Base-by-base conservation (phyloP, 2,329 filamentous ascomycete species). In the Acrodontium crateriforme region DNA sequence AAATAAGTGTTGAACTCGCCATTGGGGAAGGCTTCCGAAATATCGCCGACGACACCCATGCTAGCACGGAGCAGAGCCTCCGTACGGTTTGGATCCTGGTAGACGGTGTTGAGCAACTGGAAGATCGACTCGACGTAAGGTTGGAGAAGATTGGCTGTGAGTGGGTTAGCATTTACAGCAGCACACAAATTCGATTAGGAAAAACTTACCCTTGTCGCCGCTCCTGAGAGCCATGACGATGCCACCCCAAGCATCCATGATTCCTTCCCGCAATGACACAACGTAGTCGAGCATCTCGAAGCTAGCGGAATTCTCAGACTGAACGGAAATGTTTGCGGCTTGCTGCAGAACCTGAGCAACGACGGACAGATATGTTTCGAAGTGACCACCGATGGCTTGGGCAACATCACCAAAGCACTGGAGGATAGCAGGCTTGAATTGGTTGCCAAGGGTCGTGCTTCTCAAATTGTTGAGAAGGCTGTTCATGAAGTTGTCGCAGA, bases 391-490 rank as follows among this genome's bases (percentile, higher is more conserved):
- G 45, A 98, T 98, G 27, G 89, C 85, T 45, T 85, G 81, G 20
- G 89, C 89, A 58, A 98, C 93, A 49, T 98, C 89, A 34, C 89
- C 89, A 50, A 98, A 98, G 54, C 84, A 94, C 58, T 95, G 87
- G 31, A 98, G 70, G 40, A 98, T 98, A 16, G 89, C 84, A 24
- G 89, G 89, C 70, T 95, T 95, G 62, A 95, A 91, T 58, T 93
- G 83, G 58, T 95, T 93, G 42, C 80, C 79, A 29, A 92, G 68
- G n/a, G 76, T 71, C 9, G 78, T 74, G 57, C 82, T 91, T 55
- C 81, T 74, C 22, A 98, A 63, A 58, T 93, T 91, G 64, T 83
- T 85, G 38, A 98, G 71, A 33, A 98, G 67, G 53, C 89, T 80
- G 67, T 98, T 98, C 89, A 98, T 98, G 56, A 95, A 94, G 41